Conservation (phyloP, 768 basidiomycete species). For the Lepiota brunneoincarnata region DNA sequence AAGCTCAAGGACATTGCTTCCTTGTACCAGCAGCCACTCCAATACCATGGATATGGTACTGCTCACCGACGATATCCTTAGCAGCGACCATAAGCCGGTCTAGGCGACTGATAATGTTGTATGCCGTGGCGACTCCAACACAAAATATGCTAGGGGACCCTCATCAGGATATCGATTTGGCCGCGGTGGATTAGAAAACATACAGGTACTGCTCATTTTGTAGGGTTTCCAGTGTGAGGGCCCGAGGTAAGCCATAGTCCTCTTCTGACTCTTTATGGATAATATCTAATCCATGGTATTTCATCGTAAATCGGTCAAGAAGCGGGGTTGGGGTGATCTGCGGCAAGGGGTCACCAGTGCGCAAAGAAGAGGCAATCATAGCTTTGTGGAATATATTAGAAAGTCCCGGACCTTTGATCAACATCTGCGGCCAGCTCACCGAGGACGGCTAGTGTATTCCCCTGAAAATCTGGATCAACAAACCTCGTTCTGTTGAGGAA, state of each 20-base stretch:
- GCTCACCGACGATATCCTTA: constrained; percentile 86
- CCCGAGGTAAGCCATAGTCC: constrained; percentile 69
- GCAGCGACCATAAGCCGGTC: constrained; percentile 78
- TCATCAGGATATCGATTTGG: not conserved
- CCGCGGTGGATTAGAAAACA: constrained; percentile 23
- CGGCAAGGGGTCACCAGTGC: constrained; percentile 72
- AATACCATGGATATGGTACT: constrained; percentile 79
- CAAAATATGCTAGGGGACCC: constrained; percentile 53
- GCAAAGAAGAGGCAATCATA: constrained; percentile 74
- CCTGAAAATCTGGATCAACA: constrained; percentile 77
- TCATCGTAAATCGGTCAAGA: constrained; percentile 44
- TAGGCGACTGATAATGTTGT: constrained; percentile 65
- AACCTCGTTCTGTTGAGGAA: constrained; percentile 74
- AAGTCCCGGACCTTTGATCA: too few species aligned
- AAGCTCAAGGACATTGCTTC: not conserved
- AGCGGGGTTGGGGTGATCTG: constrained; percentile 84
- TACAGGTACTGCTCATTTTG: constrained; percentile 79
- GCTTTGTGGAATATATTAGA: constrained; percentile 34
- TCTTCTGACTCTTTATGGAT: constrained; percentile 71
- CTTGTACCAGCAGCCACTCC: constrained; percentile 25
- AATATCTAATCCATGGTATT: constrained; percentile 60
- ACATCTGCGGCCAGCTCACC: constrained; percentile 37
- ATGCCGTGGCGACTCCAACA: constrained; percentile 70
- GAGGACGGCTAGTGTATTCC: constrained; percentile 80
- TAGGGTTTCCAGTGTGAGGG: constrained; percentile 69